Evolutionary conservation across 2,329 filamentous ascomycete genomes (phyloP).

Genomic region (Clathrospora elynae): DNA sequence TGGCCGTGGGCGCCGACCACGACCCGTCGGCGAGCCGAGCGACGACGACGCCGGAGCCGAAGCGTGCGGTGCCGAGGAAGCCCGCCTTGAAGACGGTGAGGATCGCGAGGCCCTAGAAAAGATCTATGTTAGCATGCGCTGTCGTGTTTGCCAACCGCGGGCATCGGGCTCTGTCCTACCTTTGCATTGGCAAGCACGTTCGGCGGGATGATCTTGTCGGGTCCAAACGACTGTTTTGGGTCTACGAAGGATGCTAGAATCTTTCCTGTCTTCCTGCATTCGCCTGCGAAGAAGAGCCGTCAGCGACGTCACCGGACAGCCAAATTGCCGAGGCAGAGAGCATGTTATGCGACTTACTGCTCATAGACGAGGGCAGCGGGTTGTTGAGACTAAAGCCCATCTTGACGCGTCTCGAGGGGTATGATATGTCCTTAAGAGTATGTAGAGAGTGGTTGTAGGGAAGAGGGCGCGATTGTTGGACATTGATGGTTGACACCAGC

Average conservation of each 20-base stretch:
- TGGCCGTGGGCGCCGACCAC: slow-evolving; percentile 83
- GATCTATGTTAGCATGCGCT: slow-evolving; percentile 8
- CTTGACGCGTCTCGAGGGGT: slow-evolving; percentile 10
- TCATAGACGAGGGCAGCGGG: slow-evolving; percentile 59
- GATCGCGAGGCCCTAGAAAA: slow-evolving; percentile 73
- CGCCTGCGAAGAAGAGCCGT: slow-evolving; percentile 64
- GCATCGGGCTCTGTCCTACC: slow-evolving; percentile 54
- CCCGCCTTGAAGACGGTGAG: slow-evolving; percentile 87
- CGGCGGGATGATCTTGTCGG: slow-evolving; percentile 96
- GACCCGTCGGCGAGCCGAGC: slow-evolving; percentile 75
- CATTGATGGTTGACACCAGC: not conserved
- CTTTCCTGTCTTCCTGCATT: slow-evolving; percentile 96
- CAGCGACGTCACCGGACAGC: slow-evolving; percentile 41
- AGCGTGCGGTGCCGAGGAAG: slow-evolving; percentile 80
- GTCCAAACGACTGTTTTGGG: slow-evolving; percentile 88
- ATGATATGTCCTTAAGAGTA: not conserved
- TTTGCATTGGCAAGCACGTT: slow-evolving; percentile 89
- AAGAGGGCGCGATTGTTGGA: not conserved
- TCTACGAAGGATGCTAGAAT: slow-evolving; percentile 95
- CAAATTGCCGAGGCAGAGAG: slow-evolving; percentile 1
- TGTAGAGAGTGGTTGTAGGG: not conserved
- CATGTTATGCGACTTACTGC: slow-evolving; percentile 50
- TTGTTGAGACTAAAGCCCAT: slow-evolving; percentile 60
- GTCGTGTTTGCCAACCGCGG: slow-evolving; percentile 4
- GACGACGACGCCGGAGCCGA: slow-evolving; percentile 81